Conservation (phyloP, 179 eudicot species). For the Heliamphora pulchella region DNA sequence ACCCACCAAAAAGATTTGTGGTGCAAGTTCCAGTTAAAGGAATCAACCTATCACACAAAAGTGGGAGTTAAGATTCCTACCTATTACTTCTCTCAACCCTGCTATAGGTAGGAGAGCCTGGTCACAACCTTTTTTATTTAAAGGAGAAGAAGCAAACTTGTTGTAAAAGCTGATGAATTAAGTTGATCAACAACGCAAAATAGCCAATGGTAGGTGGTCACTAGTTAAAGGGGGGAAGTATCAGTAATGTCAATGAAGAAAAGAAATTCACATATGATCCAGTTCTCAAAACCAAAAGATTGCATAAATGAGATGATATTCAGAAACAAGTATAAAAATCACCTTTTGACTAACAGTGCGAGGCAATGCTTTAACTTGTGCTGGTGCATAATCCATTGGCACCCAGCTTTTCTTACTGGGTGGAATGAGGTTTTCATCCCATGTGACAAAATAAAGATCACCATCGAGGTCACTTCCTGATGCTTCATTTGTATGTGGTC, state of each 20-base stretch:
- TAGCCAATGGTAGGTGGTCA: not conserved
- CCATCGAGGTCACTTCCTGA: conserved; percentile 98
- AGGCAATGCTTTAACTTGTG: conserved; percentile 30
- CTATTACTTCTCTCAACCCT: too few species aligned
- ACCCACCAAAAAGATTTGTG: too few species aligned
- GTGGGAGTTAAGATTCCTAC: too few species aligned
- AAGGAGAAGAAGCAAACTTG: not conserved
- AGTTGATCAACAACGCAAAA: not conserved
- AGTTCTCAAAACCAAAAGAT: not conserved
- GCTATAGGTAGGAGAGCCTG: too few species aligned
- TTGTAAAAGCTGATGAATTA: not conserved
- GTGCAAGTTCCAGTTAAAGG: too few species aligned
- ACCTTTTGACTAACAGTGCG: conserved; percentile 57
- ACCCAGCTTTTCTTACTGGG: conserved; percentile 71
- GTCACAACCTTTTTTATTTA: too few species aligned
- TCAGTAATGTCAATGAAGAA: not conserved
- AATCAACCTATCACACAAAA: too few species aligned
- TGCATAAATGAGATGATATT: not conserved
- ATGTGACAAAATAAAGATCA: conserved; percentile 79
- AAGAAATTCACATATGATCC: not conserved
- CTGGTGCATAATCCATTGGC: conserved; percentile 79
- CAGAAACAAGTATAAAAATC: conserved; percentile 11
- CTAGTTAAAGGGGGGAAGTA: not conserved
- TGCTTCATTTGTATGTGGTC: conserved; percentile 85
- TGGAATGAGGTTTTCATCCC: conserved; percentile 79